These are phyloP conservation scores for Plasmodium relictum DNA, from an alignment of 169 alveolate genomes.

Conservation along the genomic window DNA sequence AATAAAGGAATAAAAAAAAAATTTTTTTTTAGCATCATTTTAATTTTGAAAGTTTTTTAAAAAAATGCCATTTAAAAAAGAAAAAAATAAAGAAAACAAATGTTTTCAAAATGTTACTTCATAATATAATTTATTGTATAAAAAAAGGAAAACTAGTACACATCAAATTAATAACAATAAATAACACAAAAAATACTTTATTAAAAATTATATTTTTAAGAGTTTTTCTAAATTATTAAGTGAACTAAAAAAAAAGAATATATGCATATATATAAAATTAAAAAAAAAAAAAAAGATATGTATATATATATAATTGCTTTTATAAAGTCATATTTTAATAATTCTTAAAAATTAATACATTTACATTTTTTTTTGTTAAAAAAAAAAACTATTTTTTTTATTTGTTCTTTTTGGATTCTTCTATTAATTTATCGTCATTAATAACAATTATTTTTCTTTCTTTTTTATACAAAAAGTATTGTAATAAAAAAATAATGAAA, in stretches of 20 bases:
- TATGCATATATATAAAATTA: neutral
- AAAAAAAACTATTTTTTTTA: neutral
- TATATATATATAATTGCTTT: neutral
- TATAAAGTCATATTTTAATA: neutral
- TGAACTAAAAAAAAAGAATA: neutral
- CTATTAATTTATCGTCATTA: neutral
- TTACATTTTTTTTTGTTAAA: neutral
- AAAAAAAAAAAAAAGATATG: neutral
- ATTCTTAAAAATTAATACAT: neutral
- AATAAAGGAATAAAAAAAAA: no score
- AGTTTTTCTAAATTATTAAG: neutral
- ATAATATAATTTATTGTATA: no score
- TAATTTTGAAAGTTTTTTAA: no score
- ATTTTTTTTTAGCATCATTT: no score
- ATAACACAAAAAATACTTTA: no score
- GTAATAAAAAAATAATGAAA: slow-evolving; percentile 29
- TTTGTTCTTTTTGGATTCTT: slow-evolving; percentile 25
- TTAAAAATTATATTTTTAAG: no score
- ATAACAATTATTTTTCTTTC: neutral
- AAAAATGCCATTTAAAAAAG: no score
- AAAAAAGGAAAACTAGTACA: no score
- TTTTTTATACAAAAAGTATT: slow-evolving; percentile 40
- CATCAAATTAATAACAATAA: no score
- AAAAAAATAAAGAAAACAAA: no score
- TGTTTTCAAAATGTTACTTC: no score